These are phyloP conservation scores for Gamsiella multidivaricata DNA, from an alignment of 192 early-diverging fungal genomes.

Conservation along the genomic window DNA sequence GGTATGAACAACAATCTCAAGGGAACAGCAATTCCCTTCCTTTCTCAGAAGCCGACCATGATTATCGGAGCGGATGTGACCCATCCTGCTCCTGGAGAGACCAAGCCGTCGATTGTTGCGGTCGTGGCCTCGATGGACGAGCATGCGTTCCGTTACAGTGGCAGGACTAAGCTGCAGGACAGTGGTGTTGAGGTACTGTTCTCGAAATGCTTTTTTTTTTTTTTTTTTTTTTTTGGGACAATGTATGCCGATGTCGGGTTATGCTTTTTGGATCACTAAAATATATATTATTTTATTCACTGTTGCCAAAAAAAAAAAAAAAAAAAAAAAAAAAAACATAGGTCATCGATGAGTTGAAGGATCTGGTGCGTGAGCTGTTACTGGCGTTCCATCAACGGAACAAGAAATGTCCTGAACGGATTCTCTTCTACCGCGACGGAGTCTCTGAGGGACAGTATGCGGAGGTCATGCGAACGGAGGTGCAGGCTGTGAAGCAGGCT, in stretches of 20 bases:
- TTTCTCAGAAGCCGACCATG: slow-evolving; percentile 69
- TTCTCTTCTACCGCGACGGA: slow-evolving; percentile 87
- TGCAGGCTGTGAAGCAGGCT: slow-evolving; percentile 69
- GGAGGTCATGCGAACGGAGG: slow-evolving; percentile 72
- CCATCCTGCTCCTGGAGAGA: slow-evolving; percentile 75
- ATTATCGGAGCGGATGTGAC: slow-evolving; percentile 90
- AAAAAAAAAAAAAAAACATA: too few species aligned
- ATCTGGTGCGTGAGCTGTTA: slow-evolving; percentile 60
- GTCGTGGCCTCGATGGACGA: slow-evolving; percentile 52
- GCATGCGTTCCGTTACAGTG: slow-evolving; percentile 14
- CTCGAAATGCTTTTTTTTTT: neutral
- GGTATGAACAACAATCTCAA: slow-evolving; percentile 71
- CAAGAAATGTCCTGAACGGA: slow-evolving; percentile 64
- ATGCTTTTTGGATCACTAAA: too few species aligned
- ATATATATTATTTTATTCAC: too few species aligned
- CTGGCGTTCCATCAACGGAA: slow-evolving; percentile 59
- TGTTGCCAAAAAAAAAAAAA: too few species aligned
- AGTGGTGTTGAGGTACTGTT: slow-evolving; percentile 15
- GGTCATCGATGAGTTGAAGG: slow-evolving; percentile 55
- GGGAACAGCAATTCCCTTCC: slow-evolving; percentile 3
- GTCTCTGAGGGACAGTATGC: slow-evolving; percentile 84
- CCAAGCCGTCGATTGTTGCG: slow-evolving; percentile 21
- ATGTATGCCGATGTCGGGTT: too few species aligned
- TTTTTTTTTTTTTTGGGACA: neutral
- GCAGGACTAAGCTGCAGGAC: slow-evolving; percentile 21